A percentile compares a stretch with the other conserved stretches of the same genome.
These are phyloP conservation scores for Pyrus hybrid DNA, from an alignment of 331 rosid species.

Conservation along the genomic window DNA sequence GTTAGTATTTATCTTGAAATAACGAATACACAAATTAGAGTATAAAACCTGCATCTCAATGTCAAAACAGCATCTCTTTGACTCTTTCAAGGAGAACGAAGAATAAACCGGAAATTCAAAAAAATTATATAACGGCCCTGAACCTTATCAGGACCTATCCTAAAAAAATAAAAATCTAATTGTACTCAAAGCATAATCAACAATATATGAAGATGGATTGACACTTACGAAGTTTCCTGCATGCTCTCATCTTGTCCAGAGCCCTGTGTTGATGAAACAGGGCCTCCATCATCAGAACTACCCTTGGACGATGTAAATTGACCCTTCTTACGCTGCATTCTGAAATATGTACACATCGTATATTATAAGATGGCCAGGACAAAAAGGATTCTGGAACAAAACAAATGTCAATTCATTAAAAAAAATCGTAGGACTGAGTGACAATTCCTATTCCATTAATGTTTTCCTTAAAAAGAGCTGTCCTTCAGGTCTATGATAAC, in stretches of 20 bases:
- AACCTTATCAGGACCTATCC: not conserved
- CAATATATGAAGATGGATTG: not conserved
- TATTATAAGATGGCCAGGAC: not conserved
- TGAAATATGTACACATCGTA: constrained; percentile 12
- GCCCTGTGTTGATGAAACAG: constrained; percentile 26
- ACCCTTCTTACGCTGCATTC: constrained; percentile 60
- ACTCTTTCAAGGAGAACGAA: not conserved
- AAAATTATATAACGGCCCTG: not conserved
- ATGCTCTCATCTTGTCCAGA: constrained; percentile 43
- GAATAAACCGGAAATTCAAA: not conserved
- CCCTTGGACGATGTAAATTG: constrained; percentile 44
- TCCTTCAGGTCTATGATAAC: too few species aligned
- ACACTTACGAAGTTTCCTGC: constrained; percentile 41
- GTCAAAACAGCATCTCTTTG: not conserved
- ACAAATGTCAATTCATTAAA: not conserved
- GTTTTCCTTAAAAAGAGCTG: too few species aligned
- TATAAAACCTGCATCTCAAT: not conserved
- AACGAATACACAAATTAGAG: not conserved
- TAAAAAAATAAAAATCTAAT: not conserved
- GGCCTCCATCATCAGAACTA: constrained; percentile 31
- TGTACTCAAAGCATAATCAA: not conserved
- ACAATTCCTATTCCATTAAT: not conserved
- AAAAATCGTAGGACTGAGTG: not conserved
- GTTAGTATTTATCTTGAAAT: not conserved
- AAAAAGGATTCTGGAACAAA: not conserved